A percentile compares a stretch with the other conserved stretches of the same genome.
Conservation (phyloP, 2,329 filamentous ascomycete genomes). For the Sporothrix euskadiensis region DNA sequence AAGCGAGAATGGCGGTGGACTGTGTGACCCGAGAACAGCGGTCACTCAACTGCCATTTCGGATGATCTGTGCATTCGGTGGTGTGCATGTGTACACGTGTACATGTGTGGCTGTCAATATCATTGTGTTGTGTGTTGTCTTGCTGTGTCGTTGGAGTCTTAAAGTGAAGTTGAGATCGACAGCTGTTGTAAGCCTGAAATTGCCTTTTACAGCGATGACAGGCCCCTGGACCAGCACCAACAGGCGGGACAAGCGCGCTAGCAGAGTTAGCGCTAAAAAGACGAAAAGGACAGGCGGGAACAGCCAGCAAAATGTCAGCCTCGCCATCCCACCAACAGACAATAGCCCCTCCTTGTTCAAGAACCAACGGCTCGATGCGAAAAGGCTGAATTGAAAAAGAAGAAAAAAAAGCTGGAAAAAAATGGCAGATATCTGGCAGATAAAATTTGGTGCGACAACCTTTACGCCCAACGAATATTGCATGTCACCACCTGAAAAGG, state of each 20-base stretch:
- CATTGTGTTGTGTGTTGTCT: neutral
- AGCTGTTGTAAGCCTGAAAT: constrained; percentile 35
- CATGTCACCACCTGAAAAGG: neutral
- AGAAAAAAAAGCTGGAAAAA: neutral
- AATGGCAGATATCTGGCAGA: neutral
- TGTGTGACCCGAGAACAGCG: neutral
- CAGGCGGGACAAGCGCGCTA: neutral
- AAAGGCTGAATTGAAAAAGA: neutral
- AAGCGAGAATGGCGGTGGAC: neutral
- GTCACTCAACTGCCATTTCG: neutral
- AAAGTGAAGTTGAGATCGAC: constrained; percentile 35
- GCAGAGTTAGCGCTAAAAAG: neutral
- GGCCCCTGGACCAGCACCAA: neutral
- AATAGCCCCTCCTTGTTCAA: neutral
- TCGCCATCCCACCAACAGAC: constrained; percentile 13
- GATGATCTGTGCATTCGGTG: constrained; percentile 6
- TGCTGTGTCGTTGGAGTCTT: neutral
- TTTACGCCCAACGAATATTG: neutral
- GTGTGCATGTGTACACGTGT: neutral
- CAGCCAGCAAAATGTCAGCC: neutral
- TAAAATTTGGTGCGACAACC: neutral
- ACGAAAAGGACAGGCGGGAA: neutral
- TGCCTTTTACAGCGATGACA: constrained; percentile 27
- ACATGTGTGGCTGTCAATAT: neutral
- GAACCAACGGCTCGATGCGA: neutral